Percentiles rank a stretch among this genome's conserved stretches.
Conservation (phyloP, 176 grass and related monocot genomes). For the Echinochloa phyllopogon region DNA sequence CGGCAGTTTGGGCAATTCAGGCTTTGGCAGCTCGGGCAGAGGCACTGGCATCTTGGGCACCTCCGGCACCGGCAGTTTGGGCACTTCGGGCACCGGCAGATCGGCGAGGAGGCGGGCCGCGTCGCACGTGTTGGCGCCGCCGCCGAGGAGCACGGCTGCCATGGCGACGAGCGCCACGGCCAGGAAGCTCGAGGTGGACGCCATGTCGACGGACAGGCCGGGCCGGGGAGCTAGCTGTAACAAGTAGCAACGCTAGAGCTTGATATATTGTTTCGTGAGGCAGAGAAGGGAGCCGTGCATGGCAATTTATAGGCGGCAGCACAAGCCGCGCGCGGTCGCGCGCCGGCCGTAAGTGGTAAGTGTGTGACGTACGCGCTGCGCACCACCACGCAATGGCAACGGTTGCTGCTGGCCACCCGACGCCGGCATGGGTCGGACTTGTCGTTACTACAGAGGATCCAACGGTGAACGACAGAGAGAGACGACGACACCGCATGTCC, state of each 20-base stretch:
- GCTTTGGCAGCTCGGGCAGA: neutral
- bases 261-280: neutral
- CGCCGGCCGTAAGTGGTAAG: too few species aligned
- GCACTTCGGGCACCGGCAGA: neutral
- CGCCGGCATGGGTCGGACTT: conserved; percentile 30
- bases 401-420: conserved; percentile 12
- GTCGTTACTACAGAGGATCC: neutral
- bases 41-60: neutral
- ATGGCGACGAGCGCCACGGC: conserved; percentile 25
- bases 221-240: neutral
- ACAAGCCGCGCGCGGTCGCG: too few species aligned
- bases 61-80: neutral
- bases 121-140: conserved; percentile 21
- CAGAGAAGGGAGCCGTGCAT: neutral
- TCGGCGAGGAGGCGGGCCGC: conserved; percentile 48
- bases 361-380: too few species aligned
- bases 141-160: conserved; percentile 12
- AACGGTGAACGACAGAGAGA: conserved; percentile 16
- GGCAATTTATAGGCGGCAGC: conserved; percentile 33
- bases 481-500: neutral
- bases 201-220: conserved; percentile 7
- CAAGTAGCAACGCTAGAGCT: neutral
- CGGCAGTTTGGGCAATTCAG: neutral
- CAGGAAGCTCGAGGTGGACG: conserved; percentile 29
- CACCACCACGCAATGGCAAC: neutral